A percentile compares a stretch with the other conserved stretches of the same genome.
These are phyloP conservation scores for Drosera capensis DNA, from an alignment of 148 eudicot genomes.

Conservation along the genomic window DNA sequence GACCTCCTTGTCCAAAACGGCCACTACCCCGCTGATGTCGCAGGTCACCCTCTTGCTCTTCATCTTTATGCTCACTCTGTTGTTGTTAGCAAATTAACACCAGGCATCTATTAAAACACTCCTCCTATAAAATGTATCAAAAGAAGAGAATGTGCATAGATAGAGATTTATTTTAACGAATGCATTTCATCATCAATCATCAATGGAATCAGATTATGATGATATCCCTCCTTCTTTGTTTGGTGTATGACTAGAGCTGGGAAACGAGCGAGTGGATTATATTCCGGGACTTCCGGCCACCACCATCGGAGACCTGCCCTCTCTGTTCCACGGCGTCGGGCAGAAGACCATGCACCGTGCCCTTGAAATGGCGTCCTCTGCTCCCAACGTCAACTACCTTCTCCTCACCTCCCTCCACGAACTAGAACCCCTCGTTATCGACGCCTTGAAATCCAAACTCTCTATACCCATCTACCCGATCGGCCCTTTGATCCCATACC, in stretches of 20 bases:
- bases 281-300: slow-evolving; percentile 49
- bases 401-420: slow-evolving; percentile 30
- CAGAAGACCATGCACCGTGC: slow-evolving; percentile 4
- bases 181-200: too few species aligned
- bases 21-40: slow-evolving; percentile 22
- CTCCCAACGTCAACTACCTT: slow-evolving; percentile 29
- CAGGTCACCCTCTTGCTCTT: slow-evolving; percentile 31
- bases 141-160: too few species aligned
- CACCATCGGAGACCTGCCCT: slow-evolving; percentile 34
- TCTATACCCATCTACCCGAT: slow-evolving; percentile 25
- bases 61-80: too few species aligned
- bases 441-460: slow-evolving; percentile 18
- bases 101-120: too few species aligned
- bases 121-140: too few species aligned
- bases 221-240: not conserved
- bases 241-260: slow-evolving; percentile 15
- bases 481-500: slow-evolving; percentile 42
- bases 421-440: slow-evolving; percentile 27
- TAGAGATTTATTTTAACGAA: too few species aligned
- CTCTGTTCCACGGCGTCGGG: slow-evolving; percentile 21
- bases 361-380: slow-evolving; percentile 10
- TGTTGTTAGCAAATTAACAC: too few species aligned
- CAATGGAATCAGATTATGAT: not conserved
- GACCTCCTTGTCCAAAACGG: slow-evolving; percentile 23
- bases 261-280: slow-evolving; percentile 31